Evolutionary conservation across 2,329 filamentous ascomycete genomes (phyloP), one percentile per base, ranked within the genome.

Genomic region (Epichloe glyceriae): DNA sequence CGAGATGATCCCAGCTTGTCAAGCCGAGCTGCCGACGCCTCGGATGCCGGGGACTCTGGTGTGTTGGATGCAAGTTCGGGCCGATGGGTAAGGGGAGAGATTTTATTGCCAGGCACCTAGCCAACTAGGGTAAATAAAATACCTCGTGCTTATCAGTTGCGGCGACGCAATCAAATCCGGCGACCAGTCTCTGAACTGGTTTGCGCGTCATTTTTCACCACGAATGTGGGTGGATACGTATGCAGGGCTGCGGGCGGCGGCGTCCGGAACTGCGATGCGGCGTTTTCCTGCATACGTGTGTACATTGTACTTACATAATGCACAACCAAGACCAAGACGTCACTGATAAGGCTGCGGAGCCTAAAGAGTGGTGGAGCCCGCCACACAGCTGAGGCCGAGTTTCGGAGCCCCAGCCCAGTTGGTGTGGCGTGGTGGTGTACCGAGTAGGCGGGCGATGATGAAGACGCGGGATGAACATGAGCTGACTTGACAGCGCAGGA

Each of bases 321-420:
- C n/a, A n/a, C 6, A 26, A 7, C 22, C 6, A 8, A 26, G 26
- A 26, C 26, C 26, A 26, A 26, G 26, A 37, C 30, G 47, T 43
- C 40, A 30, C 47, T 44, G 47, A 49, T 49, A 49, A 49, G 47
- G 47, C 17, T 44, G 40, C 30, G 40, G 39, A 49, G 40, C 30
- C n/a, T 10, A 26, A 26, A 33, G 14, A 8, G 2, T 2, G 22
- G 35, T 37, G 33, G 47, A 35, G 38, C 19, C 46, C 37, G 37
- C 46, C 46, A 49, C 46, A 42, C n/a, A n/a, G n/a, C n/a, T 20
- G 0, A 17, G 17, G 17, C 14, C 40, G 40, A 42, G 8, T 42
- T 42, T 42, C 40, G 40, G 40, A 42, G 40, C 17, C 0, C n/a
- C 3, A 42, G 40, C 26, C 26, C 26, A 30, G 22, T 26, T 2